Evolutionary conservation across 306 rosid species (phyloP), one percentile per base, ranked within the genome.

Genomic region (Cyclanthera cordifolia): DNA sequence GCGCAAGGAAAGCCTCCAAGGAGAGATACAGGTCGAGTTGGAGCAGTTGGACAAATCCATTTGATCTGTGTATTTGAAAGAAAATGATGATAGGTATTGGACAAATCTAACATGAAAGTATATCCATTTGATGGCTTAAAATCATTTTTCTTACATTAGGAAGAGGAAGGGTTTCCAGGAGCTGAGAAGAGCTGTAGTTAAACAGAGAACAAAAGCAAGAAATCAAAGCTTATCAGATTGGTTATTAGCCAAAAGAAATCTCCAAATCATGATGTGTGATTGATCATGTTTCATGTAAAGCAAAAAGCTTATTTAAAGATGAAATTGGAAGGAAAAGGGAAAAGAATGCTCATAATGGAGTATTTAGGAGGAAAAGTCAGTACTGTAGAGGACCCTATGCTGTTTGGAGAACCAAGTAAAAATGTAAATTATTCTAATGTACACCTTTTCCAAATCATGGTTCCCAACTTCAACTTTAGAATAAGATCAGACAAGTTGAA

Each of bases 21-120:
- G 24, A 83, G 59, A 3, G 97, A 84, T 64, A 94, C 99, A 3
- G 96, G 91, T 74, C 97, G 97, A 48, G 95, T 94, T 13, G 97
- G 99, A 67, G 99, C 99, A 61, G 99, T 94, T 14, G 99, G 99
- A 72, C 99, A 94, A 77, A 94, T 94, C 99, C 99, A 94, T 79
- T 94, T 94, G 78, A 94, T 90, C 99, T 94, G 83, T 69, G 73
- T 17, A 37, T 43, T 21, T 46, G 37, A 47, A 20, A 72, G 7
- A 57, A 45, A 49, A 72, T 20, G 14, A 7, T 72, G 75, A 58
- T 41, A 21, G 25, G 53, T 41, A 56, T n/a, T n/a, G 13, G 48
- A 20, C 8, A 25, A 16, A 41, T 21, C 25, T 19, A n/a, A 68
- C 23, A 48, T 28, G 58, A 51, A 68, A 47, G 34, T 9, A n/a